Percentiles rank a stretch among this genome's conserved stretches.
These are phyloP conservation scores for Candida orba DNA, from an alignment of 805 yeast genomes.

Conservation along the genomic window DNA sequence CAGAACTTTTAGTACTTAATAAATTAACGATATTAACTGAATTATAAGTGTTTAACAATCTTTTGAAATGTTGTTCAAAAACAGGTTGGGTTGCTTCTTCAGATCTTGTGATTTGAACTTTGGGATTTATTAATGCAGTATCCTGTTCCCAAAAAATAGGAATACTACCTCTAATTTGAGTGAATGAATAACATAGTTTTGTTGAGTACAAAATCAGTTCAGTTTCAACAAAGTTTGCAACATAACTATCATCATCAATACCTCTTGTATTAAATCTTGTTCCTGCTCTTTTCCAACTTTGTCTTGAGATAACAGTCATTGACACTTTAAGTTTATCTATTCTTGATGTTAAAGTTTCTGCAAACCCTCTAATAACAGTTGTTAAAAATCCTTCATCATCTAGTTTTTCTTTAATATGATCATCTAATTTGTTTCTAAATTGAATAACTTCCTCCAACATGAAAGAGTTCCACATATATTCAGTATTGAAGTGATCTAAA, in stretches of 20 bases:
- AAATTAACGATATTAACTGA: conserved; percentile 85
- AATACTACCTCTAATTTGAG: conserved; percentile 91
- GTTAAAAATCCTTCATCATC: conserved; percentile 80
- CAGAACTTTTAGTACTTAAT: conserved; percentile 73
- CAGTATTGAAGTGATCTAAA: conserved; percentile 60
- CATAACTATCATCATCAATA: conserved; percentile 89
- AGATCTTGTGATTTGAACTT: conserved; percentile 82
- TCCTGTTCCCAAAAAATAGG: conserved; percentile 99
- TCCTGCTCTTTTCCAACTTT: conserved; percentile 97
- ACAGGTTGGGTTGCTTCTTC: conserved; percentile 89
- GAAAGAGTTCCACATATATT: conserved; percentile 96
- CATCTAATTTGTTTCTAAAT: conserved; percentile 65
- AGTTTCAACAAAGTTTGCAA: conserved; percentile 93
- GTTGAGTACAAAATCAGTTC: conserved; percentile 65
- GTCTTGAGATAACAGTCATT: conserved; percentile 81
- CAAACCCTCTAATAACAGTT: conserved; percentile 92
- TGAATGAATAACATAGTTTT: conserved; percentile 59
- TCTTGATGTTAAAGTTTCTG: conserved; percentile 56
- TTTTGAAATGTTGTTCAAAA: conserved; percentile 73
- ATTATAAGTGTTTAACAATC: conserved; percentile 68
- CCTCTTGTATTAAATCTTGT: conserved; percentile 94
- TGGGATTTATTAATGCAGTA: conserved; percentile 82
- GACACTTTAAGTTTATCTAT: conserved; percentile 33
- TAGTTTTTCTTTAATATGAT: conserved; percentile 47
- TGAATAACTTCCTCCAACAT: conserved; percentile 77